phyloP scores from a whole-genome alignment of 768 basidiomycete genomes.

The Collybia mongolica region DNA sequence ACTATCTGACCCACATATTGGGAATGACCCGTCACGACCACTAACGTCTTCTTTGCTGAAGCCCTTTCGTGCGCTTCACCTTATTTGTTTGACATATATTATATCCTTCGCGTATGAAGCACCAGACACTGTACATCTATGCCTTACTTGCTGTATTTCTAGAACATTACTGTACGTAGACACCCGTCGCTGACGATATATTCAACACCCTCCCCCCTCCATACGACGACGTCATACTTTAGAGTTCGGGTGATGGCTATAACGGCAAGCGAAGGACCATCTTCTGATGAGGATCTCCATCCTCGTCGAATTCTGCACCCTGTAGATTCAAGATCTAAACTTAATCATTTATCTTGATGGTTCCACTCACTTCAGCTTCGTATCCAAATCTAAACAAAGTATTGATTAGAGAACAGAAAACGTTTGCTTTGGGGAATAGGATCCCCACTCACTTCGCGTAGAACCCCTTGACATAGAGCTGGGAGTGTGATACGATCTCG shows the following conservation, averaged over 20 bases:
- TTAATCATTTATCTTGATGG: slow-evolving; percentile 14
- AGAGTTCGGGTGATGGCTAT: slow-evolving; percentile 8
- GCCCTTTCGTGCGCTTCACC: slow-evolving; percentile 11
- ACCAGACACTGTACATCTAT: slow-evolving; percentile 25
- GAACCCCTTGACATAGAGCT: slow-evolving; percentile 68
- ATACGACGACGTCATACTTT: not conserved
- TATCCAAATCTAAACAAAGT: slow-evolving; percentile 61
- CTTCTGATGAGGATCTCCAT: slow-evolving; percentile 83
- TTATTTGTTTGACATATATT: slow-evolving; percentile 20
- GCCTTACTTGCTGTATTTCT: slow-evolving; percentile 31
- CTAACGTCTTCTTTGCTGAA: slow-evolving; percentile 31
- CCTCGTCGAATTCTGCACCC: slow-evolving; percentile 78
- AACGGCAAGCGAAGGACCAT: slow-evolving; percentile 63
- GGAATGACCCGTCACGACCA: slow-evolving; percentile 15
- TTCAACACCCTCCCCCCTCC: slow-evolving; percentile 3
- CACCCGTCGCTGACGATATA: slow-evolving; percentile 3
- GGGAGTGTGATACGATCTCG: slow-evolving; percentile 64
- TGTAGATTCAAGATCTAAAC: slow-evolving; percentile 32
- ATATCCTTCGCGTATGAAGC: slow-evolving; percentile 25
- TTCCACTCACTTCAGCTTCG: slow-evolving; percentile 49
- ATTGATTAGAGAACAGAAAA: slow-evolving; percentile 16
- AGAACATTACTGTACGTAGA: slow-evolving; percentile 16
- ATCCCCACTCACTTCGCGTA: slow-evolving; percentile 64
- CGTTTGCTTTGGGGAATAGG: slow-evolving; percentile 6
- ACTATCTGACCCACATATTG: slow-evolving; percentile 6